Conservation (phyloP, 257 asterid genomes). For the Thymus quinquecostatus region DNA sequence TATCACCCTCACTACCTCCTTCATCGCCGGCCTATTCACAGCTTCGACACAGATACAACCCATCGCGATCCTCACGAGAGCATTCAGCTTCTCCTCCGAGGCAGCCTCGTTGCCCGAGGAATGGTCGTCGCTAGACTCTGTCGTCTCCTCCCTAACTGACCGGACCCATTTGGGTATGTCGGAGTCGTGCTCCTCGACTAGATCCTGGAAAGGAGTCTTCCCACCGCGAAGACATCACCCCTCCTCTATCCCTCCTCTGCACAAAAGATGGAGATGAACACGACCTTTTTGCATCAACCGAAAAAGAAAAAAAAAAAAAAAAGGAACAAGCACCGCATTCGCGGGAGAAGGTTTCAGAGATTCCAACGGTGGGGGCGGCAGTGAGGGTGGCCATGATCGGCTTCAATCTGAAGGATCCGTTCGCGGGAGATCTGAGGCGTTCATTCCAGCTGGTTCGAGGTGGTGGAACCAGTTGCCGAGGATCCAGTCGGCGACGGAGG, state of each 20-base stretch:
- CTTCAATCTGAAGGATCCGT: slow-evolving; percentile 32
- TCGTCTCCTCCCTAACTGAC: slow-evolving; percentile 82
- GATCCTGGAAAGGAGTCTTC: slow-evolving; percentile 91
- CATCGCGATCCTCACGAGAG: slow-evolving; percentile 77
- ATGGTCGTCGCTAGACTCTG: slow-evolving; percentile 78
- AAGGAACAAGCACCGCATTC: no score
- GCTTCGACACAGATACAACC: slow-evolving; percentile 62
- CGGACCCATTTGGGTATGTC: slow-evolving; percentile 87
- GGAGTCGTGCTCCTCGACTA: slow-evolving; percentile 83
- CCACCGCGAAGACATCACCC: slow-evolving; percentile 62
- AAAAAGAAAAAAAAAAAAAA: no score
- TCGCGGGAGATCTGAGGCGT: slow-evolving; percentile 15
- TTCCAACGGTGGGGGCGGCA: not conserved
- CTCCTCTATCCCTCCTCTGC: no score
- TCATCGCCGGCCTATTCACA: slow-evolving; percentile 64
- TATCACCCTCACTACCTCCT: slow-evolving; percentile 83
- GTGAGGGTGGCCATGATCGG: slow-evolving; percentile 60
- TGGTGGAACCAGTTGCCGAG: no score
- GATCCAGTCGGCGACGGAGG: no score
- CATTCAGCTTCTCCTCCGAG: slow-evolving; percentile 70
- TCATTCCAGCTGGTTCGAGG: no score
- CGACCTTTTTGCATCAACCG: no score
- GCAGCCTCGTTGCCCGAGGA: slow-evolving; percentile 62
- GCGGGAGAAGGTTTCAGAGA: slow-evolving; percentile 59
- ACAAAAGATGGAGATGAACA: no score